Conservation (phyloP, 495 filamentous ascomycete species). For the Articulospora tetracladia region DNA sequence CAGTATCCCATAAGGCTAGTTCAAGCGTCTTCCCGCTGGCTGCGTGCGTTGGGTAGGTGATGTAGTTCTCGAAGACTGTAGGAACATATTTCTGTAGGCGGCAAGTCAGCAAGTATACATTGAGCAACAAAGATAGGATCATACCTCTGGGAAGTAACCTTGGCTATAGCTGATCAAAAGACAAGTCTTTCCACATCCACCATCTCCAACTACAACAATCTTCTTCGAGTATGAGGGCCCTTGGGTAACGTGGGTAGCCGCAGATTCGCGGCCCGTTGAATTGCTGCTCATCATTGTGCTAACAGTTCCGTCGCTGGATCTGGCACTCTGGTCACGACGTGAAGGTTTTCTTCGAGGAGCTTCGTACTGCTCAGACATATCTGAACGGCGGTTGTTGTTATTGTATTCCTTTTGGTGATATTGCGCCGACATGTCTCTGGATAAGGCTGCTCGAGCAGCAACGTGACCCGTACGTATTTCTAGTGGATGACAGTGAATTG, state of each 20-base stretch:
- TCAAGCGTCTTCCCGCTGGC: constrained; percentile 89
- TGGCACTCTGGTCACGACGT: constrained; percentile 46
- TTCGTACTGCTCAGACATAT: constrained; percentile 40
- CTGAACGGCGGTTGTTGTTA: constrained; percentile 38
- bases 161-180: constrained; percentile 96
- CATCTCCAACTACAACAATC: constrained; percentile 96
- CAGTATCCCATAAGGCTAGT: constrained; percentile 96
- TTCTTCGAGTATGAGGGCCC: constrained; percentile 95
- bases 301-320: constrained; percentile 61
- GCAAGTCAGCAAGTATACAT: constrained; percentile 5
- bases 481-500: neutral
- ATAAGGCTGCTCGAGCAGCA: neutral
- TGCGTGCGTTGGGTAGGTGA: constrained; percentile 88
- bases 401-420: constrained; percentile 49
- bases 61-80: constrained; percentile 99
- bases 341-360: constrained; percentile 41
- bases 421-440: constrained; percentile 40
- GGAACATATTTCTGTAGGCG: constrained; percentile 90
- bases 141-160: constrained; percentile 96
- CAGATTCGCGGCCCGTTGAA: constrained; percentile 66
- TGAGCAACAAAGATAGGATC: constrained; percentile 14
- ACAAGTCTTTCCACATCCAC: constrained; percentile 98
- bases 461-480: too few species aligned
- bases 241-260: constrained; percentile 79
- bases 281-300: constrained; percentile 69